A percentile compares a stretch with the other conserved stretches of the same genome.
Conservation (phyloP, 2,329 filamentous ascomycete genomes). For the Purpureocillium lavendulum region DNA sequence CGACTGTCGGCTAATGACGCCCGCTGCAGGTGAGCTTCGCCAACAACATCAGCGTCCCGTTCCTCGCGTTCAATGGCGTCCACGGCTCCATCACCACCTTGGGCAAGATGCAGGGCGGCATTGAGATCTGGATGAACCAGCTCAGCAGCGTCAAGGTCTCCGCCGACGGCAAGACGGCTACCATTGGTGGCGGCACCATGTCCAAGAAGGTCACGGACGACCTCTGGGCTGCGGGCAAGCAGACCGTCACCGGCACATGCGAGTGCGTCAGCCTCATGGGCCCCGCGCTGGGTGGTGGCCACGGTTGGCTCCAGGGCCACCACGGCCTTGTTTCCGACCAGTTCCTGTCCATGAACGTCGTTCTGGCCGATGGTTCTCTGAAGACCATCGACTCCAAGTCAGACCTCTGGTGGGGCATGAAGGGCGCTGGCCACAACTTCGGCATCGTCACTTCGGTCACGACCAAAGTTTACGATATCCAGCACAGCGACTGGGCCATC, state of each 20-base stretch:
- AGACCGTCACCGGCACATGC: conserved; percentile 43
- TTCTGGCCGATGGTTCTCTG: conserved; percentile 19
- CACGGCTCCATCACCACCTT: conserved; percentile 43
- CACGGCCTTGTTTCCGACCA: conserved; percentile 40
- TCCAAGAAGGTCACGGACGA: conserved; percentile 36
- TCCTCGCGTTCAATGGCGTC: conserved; percentile 42
- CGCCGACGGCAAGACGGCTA: conserved; percentile 34
- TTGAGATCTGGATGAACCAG: conserved; percentile 39
- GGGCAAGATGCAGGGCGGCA: conserved; percentile 37
- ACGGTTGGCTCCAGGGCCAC: conserved; percentile 44
- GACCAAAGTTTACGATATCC: conserved; percentile 20
- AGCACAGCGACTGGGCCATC: conserved; percentile 9
- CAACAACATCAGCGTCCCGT: conserved; percentile 35
- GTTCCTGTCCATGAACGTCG: conserved; percentile 21
- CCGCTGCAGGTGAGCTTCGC: not conserved
- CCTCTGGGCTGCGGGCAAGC: conserved; percentile 42
- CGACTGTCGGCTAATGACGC: not conserved
- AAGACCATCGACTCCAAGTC: conserved; percentile 12
- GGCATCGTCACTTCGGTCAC: conserved; percentile 20
- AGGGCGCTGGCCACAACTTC: conserved; percentile 25
- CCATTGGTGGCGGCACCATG: conserved; percentile 36
- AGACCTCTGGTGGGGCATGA: conserved; percentile 27
- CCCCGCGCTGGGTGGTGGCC: conserved; percentile 48
- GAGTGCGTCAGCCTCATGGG: conserved; percentile 42
- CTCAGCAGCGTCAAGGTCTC: conserved; percentile 33